Evolutionary conservation across 495 filamentous ascomycete species (phyloP).

Genomic region (Trichoderma virens): DNA sequence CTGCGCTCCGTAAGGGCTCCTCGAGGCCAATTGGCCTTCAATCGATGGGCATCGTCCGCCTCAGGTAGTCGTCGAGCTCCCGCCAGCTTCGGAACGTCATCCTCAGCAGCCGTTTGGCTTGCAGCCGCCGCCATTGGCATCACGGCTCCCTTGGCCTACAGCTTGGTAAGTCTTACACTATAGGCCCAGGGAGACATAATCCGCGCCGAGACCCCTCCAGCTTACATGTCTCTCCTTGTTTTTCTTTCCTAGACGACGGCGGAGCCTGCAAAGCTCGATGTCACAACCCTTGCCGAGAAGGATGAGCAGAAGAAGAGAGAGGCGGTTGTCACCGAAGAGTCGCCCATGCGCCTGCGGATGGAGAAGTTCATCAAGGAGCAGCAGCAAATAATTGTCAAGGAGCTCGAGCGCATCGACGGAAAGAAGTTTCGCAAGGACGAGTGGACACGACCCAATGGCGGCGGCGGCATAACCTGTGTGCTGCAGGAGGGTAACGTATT

Average conservation of each 20-base stretch:
- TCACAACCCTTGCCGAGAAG: constrained; percentile 59
- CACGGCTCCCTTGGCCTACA: constrained; percentile 10
- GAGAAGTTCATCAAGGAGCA: constrained; percentile 89
- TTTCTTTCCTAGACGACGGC: constrained; percentile 25
- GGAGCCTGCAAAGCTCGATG: constrained; percentile 33
- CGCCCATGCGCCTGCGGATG: constrained; percentile 97
- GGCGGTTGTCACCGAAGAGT: constrained; percentile 56
- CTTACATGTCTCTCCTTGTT: background rate
- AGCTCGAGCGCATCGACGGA: constrained; percentile 75
- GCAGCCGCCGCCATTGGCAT: constrained; percentile 6
- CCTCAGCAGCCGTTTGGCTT: background rate
- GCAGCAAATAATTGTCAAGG: constrained; percentile 76
- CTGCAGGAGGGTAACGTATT: constrained; percentile 94
- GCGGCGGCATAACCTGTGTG: constrained; percentile 80
- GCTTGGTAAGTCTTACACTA: background rate
- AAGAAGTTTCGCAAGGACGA: constrained; percentile 72
- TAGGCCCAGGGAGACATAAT: background rate
- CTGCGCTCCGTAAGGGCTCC: background rate
- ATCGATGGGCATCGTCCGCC: background rate
- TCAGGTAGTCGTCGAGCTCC: background rate
- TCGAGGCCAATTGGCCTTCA: constrained; percentile 3
- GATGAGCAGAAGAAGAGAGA: constrained; percentile 61
- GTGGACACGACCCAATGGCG: constrained; percentile 80
- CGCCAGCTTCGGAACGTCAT: background rate
- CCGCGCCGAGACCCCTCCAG: background rate